phyloP scores from a whole-genome alignment of 768 basidiomycete genomes.

The Panellus pusillus region DNA sequence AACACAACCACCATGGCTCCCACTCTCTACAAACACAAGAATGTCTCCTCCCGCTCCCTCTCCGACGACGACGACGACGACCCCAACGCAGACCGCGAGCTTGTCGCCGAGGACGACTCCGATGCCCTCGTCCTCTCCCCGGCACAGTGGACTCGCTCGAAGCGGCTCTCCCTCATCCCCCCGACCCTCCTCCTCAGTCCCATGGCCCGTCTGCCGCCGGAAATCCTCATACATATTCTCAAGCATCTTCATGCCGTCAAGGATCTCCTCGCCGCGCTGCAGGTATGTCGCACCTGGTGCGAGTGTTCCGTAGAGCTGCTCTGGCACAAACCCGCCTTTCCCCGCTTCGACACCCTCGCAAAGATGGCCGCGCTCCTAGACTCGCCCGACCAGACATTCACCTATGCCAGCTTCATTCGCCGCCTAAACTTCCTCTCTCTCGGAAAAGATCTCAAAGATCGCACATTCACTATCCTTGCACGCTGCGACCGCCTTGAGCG shows the following conservation, averaged over 20 bases:
- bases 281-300: constrained; percentile 92
- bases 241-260: constrained; percentile 73
- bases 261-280: constrained; percentile 73
- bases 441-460: constrained; percentile 67
- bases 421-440: constrained; percentile 87
- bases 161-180: constrained; percentile 23
- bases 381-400: constrained; percentile 70
- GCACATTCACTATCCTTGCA: constrained; percentile 67
- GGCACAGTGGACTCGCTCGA: constrained; percentile 64
- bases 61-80: constrained; percentile 76
- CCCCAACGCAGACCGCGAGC: constrained; percentile 36
- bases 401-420: constrained; percentile 84
- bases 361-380: constrained; percentile 74
- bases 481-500: constrained; percentile 81
- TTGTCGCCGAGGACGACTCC: constrained; percentile 52
- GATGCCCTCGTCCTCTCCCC: constrained; percentile 51
- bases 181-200: constrained; percentile 42
- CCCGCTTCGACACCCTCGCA: constrained; percentile 65
- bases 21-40: constrained; percentile 52
- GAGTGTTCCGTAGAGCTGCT: constrained; percentile 93
- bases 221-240: constrained; percentile 91
- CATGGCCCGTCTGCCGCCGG: constrained; percentile 77
- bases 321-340: constrained; percentile 88
- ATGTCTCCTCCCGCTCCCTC: constrained; percentile 77
- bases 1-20: constrained; percentile 42